A percentile compares a stretch with the other conserved stretches of the same genome.
These are phyloP conservation scores for Sporothrix curviconia DNA, from an alignment of 2,329 filamentous ascomycete species.

Conservation along the genomic window DNA sequence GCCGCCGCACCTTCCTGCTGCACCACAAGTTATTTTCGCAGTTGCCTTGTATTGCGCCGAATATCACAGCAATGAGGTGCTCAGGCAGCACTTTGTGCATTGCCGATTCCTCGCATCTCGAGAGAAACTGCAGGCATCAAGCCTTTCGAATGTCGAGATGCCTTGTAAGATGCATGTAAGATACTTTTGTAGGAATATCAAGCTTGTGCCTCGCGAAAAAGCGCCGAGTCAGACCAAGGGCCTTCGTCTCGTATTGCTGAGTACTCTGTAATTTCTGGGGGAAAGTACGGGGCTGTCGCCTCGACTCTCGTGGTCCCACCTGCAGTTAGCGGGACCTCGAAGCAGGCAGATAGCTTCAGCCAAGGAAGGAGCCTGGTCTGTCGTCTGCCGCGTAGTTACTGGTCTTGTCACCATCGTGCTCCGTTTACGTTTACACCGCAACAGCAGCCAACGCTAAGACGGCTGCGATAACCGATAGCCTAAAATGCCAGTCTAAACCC, in stretches of 20 bases:
- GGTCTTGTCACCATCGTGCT: neutral
- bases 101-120: neutral
- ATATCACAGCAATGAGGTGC: neutral
- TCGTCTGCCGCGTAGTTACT: no score
- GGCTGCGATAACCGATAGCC: conserved; percentile 1
- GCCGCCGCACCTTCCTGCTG: no score
- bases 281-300: neutral
- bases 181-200: no score
- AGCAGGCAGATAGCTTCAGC: neutral
- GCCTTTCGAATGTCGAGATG: no score
- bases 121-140: no score
- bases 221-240: neutral
- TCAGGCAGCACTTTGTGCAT: neutral
- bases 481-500: conserved; percentile 9
- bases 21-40: no score
- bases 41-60: neutral
- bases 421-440: neutral
- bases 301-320: neutral
- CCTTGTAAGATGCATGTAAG: no score
- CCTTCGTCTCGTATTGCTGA: neutral
- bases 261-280: no score
- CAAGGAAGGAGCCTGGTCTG: neutral
- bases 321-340: neutral
- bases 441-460: neutral
- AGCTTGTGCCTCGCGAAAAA: no score